Base-by-base conservation (phyloP, 1,284 basidiomycete genomes). In the Boletus semigastroideus region DNA sequence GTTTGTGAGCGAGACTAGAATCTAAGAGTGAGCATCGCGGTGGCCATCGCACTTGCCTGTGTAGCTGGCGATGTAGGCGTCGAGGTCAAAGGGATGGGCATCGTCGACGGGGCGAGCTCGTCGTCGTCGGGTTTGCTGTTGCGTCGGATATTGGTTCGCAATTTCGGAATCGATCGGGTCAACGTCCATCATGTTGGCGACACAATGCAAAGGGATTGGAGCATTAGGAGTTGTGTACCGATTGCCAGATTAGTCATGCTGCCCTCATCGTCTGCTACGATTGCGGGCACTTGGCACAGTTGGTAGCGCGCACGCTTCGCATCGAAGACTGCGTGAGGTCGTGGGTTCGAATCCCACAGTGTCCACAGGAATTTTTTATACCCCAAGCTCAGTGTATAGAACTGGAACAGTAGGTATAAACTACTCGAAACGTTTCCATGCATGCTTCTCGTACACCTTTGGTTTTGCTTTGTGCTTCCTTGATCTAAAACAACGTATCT, bases 391-490 rank as follows among this genome's bases (percentile, higher is more conserved):
- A n/a, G n/a, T n/a, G 31, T 31, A 9, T 5, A 8, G 10, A n/a
- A 4, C 27, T 30, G 16, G 17, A 7, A 19, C 28, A 14, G 5
- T 42, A 13, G 33, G 22, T 14, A 11, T 36, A 46, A 25, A 48
- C 59, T 62, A 73, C 49, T 87, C 81, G 71, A 94, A 94, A 43
- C 81, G 78, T 74, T 94, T 94, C 83, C 86, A 94, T 8, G 90
- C 86, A 70, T 92, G 89, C 65, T 92, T 94, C 70, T 95, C 92
- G 72, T 92, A 92, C 69, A 89, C 86, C 54, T 89, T 83, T 19
- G 75, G 74, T 60, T 81, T 84, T 5, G 57, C 56, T 68, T 71
- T 81, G 42, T 82, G 79, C 61, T 75, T 85, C 64, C 76, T 87
- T 7, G 88, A 48, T 30, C 55, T 57, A 20, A 12, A 31, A 43